Percentiles rank a stretch among this genome's conserved stretches.
Conservation (phyloP, 352 stramenopile genomes). For the Globisporangium radiosum region DNA sequence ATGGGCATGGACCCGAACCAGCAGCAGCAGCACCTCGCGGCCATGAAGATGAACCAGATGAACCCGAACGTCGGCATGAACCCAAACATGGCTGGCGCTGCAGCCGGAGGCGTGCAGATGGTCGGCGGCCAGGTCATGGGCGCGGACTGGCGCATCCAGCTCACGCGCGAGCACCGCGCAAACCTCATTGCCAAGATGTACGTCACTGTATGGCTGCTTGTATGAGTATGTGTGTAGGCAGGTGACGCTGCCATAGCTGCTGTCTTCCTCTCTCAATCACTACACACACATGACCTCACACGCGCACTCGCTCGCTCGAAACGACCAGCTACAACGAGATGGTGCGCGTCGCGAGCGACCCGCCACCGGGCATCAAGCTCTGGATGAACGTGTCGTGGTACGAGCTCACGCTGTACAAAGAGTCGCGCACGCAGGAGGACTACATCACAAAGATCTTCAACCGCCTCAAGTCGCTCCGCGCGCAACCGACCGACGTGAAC, state of each 20-base stretch:
- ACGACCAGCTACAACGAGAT: constrained; percentile 70
- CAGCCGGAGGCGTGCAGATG: constrained; percentile 1
- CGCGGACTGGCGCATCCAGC: constrained; percentile 73
- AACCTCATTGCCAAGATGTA: constrained; percentile 86
- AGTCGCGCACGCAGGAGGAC: constrained; percentile 77
- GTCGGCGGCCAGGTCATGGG: constrained; percentile 20
- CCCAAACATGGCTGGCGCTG: constrained; percentile 14
- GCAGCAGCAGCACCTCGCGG: constrained; percentile 15
- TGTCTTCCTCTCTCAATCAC: not conserved
- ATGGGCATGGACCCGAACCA: constrained; percentile 27
- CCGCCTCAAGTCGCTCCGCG: constrained; percentile 64
- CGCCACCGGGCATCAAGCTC: constrained; percentile 71
- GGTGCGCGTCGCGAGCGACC: constrained; percentile 75
- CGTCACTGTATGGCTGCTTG: constrained; percentile 9
- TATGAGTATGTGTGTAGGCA: constrained; percentile 6
- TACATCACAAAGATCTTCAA: constrained; percentile 89
- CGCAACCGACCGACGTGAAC: constrained; percentile 68
- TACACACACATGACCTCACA: not conserved
- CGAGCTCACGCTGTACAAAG: constrained; percentile 78
- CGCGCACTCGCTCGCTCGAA: not conserved
- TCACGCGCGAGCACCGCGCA: constrained; percentile 72
- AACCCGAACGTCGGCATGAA: constrained; percentile 25
- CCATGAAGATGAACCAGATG: constrained; percentile 47
- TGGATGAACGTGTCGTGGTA: constrained; percentile 88
- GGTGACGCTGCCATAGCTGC: not conserved